Base-by-base conservation (phyloP, 257 asterid genomes). In the Solanum boliviense region DNA sequence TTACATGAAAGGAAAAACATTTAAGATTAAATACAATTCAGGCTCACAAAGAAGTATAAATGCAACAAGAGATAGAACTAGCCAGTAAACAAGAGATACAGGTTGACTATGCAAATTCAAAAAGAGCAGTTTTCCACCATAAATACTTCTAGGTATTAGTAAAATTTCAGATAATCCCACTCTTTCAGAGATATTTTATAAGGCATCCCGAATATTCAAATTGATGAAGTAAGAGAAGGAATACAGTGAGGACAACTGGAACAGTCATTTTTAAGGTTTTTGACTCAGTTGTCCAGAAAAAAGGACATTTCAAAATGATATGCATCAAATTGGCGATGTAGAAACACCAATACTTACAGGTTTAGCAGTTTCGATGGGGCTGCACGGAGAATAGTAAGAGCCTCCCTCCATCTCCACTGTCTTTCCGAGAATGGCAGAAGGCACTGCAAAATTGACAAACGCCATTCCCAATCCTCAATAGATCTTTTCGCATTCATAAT, bases 381-480 rank as follows among this genome's bases (percentile, higher is more conserved):
- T 32, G 98, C 99, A 90, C 98, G 98, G 84, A 97, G 91, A 83
- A 97, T 98, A 18, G 96, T 93, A 87, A 95, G 91, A 89, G 95
- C 98, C 92, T 97, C 99, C 93, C 93, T 97, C 99, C 99, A 95
- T 92, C 93, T 95, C 99, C 98, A 95, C 76, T 94, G 96, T 46
- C 98, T 98, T 74, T 94, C 99, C 88, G 97, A 93, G 90, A 94
- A 93, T 82, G 98, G 98, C 86, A 95, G 91, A 90, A 97, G 98
- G 91, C 95, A 90, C 90, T 94, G 98, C 93, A 97, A 94, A 91
- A 97, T 93, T 89, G 98, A 95, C 87, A 97, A 93, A 74, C 99
- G 98, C 99, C 99, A 97, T 89, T 93, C 98, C 99, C 99, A 97
- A 86, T 97, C 99, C 86, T 95, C 98, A 90, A 95, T 89, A 85